These are phyloP conservation scores for Helotiales sp. DNA, from an alignment of 2,329 filamentous ascomycete genomes.

Conservation along the genomic window DNA sequence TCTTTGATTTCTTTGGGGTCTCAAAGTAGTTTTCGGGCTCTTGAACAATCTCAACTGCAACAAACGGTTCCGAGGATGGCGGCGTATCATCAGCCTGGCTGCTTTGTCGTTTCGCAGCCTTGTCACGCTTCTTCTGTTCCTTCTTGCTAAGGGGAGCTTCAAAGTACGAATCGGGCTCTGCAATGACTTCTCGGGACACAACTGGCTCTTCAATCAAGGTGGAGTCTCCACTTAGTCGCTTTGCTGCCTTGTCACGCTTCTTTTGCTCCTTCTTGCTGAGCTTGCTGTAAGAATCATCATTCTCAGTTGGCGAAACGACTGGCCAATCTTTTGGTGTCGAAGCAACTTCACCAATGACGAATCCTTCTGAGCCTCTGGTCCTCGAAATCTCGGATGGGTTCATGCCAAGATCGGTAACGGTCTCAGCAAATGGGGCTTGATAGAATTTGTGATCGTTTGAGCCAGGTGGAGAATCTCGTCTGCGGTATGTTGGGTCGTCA, in stretches of 20 bases:
- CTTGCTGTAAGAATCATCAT: constrained; percentile 41
- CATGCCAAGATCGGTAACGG: constrained; percentile 49
- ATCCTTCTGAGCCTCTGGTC: constrained; percentile 43
- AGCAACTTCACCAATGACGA: constrained; percentile 53
- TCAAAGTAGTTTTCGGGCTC: constrained; percentile 41
- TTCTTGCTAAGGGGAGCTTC: constrained; percentile 51
- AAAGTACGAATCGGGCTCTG: constrained; percentile 39
- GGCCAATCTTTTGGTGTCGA: constrained; percentile 49
- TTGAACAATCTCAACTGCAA: constrained; percentile 34
- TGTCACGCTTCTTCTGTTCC: constrained; percentile 55
- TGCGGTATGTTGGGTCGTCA: constrained; percentile 66
- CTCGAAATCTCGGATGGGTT: constrained; percentile 26
- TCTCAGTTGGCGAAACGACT: constrained; percentile 42
- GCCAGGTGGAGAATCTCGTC: constrained; percentile 66
- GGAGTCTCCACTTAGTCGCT: constrained; percentile 36
- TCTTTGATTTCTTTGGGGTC: constrained; percentile 41
- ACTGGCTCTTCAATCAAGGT: constrained; percentile 27
- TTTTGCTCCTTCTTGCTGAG: constrained; percentile 49
- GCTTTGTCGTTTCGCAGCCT: constrained; percentile 47
- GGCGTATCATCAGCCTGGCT: constrained; percentile 39
- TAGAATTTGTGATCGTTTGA: constrained; percentile 58
- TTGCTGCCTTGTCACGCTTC: constrained; percentile 50
- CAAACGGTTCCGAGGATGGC: constrained; percentile 27
- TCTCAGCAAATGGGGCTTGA: constrained; percentile 55
- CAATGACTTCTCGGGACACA: constrained; percentile 24